Base-by-base conservation (phyloP, 371 early-diverging fungal species). In the Cokeromyces recurvatus region DNA sequence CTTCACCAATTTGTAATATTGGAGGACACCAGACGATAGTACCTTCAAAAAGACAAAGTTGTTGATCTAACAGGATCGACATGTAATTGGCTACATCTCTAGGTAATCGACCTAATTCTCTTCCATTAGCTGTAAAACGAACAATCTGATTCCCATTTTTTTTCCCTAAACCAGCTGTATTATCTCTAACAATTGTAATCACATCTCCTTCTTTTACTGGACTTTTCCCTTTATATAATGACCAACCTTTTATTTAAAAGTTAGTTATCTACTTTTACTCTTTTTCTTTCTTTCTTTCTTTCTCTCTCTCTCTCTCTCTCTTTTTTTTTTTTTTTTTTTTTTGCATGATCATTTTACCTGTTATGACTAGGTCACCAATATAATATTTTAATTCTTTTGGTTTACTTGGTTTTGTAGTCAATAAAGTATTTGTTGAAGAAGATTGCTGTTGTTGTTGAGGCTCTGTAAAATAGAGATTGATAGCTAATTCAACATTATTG, bases 101-200 rank as follows among this genome's bases (percentile, higher is more conserved):
- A 8, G 71, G 66, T 2, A 81, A 24, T 12, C 81, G 51, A 20
- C 81, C 81, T 19, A 81, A 50, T 40, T 78, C 77, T 19, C 42
- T 21, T 19, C 59, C 62, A 4, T 42, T n/a, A 15, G n/a, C 14
- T 8, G 65, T 58, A 35, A 81, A 75, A 12, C 81, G 75, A 5
- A 81, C 81, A 41, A 81, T 72, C 38, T 59, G 67, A 55, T 79
- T 71, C 36, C 61, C 66, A 25, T 58, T 63, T 35, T 46, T 38
- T n/a, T n/a, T n/a, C n/a, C n/a, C n/a, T n/a, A n/a, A n/a, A n/a
- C 15, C 19, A 15, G 35, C 21, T 1, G 45, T 37, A 38, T 46
- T 59, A 32, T 59, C 54, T 42, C 70, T 53, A 9, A 52, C 55
- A 25, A 74, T 55, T 0, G 23, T 32, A 9, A 69, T 53, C 1